These are phyloP conservation scores for Albugo candida DNA, from an alignment of 352 stramenopile genomes.

Conservation along the genomic window DNA sequence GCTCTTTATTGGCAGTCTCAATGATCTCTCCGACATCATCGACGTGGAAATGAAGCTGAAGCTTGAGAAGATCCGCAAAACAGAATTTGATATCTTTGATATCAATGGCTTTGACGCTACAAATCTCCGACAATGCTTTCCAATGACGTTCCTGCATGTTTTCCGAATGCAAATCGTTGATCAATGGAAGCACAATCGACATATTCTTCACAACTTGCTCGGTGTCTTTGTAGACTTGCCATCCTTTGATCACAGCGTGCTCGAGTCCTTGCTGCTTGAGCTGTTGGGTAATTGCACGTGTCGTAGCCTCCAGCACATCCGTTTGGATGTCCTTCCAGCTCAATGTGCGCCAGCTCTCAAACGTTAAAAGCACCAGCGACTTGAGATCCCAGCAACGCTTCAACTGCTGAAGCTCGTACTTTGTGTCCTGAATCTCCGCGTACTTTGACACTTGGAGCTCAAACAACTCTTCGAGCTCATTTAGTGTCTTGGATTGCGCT, in stretches of 20 bases:
- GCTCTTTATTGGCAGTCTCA: slow-evolving; percentile 75
- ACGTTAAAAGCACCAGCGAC: slow-evolving; percentile 55
- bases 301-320: slow-evolving; percentile 55
- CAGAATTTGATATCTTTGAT: slow-evolving; percentile 67
- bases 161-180: slow-evolving; percentile 90
- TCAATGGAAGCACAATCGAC: slow-evolving; percentile 66
- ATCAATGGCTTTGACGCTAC: slow-evolving; percentile 74
- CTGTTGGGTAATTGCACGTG: slow-evolving; percentile 68
- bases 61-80: slow-evolving; percentile 67
- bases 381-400: slow-evolving; percentile 81
- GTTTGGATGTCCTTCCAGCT: slow-evolving; percentile 69
- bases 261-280: slow-evolving; percentile 65
- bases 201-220: slow-evolving; percentile 80
- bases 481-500: slow-evolving; percentile 65
- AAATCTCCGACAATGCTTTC: slow-evolving; percentile 70
- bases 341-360: slow-evolving; percentile 74
- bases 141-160: slow-evolving; percentile 90
- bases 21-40: slow-evolving; percentile 77
- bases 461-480: slow-evolving; percentile 74
- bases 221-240: slow-evolving; percentile 77
- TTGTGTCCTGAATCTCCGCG: slow-evolving; percentile 73
- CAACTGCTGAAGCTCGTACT: slow-evolving; percentile 72
- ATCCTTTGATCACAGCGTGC: slow-evolving; percentile 71
- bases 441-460: slow-evolving; percentile 77
- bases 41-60: slow-evolving; percentile 63